A percentile compares a stretch with the other conserved stretches of the same genome.
Conservation (phyloP, 2,329 filamentous ascomycete genomes). For the Conoideocrella luteorostrata region DNA sequence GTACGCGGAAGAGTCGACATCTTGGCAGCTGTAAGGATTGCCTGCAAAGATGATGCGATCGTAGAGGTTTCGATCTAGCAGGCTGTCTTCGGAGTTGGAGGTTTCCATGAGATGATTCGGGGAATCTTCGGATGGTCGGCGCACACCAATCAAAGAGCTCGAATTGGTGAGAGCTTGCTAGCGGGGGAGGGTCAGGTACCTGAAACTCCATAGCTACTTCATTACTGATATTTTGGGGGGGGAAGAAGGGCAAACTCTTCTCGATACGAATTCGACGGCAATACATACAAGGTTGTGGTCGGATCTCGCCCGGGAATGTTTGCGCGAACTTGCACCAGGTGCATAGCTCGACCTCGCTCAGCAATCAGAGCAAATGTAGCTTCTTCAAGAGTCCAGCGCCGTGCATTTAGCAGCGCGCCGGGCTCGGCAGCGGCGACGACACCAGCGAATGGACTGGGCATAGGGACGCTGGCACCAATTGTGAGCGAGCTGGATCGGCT, state of each 20-base stretch:
- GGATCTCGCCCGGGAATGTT: slow-evolving; percentile 23
- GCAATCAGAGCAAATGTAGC: slow-evolving; percentile 5
- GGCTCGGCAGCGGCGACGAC: slow-evolving; percentile 25
- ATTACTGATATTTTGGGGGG: too few species aligned
- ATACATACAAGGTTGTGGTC: too few species aligned
- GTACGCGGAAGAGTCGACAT: slow-evolving; percentile 94
- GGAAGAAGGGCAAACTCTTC: too few species aligned
- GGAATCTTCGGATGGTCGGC: slow-evolving; percentile 21
- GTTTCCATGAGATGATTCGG: slow-evolving; percentile 16
- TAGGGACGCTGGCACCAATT: slow-evolving; percentile 46
- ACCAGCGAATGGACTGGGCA: slow-evolving; percentile 13
- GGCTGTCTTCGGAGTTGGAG: slow-evolving; percentile 12
- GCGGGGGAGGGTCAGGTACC: too few species aligned
- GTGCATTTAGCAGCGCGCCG: slow-evolving; percentile 33
- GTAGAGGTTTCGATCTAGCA: too few species aligned
- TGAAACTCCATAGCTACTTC: too few species aligned
- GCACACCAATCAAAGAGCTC: not conserved
- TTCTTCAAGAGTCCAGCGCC: slow-evolving; percentile 28
- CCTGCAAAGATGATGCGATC: slow-evolving; percentile 11
- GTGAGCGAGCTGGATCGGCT: slow-evolving; percentile 75
- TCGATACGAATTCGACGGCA: too few species aligned
- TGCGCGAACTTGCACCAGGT: slow-evolving; percentile 27
- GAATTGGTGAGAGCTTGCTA: not conserved
- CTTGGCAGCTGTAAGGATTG: slow-evolving; percentile 26
- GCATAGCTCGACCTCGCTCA: slow-evolving; percentile 19